phyloP scores from a whole-genome alignment of 1,284 basidiomycete genomes.

The Puccinia horiana region DNA sequence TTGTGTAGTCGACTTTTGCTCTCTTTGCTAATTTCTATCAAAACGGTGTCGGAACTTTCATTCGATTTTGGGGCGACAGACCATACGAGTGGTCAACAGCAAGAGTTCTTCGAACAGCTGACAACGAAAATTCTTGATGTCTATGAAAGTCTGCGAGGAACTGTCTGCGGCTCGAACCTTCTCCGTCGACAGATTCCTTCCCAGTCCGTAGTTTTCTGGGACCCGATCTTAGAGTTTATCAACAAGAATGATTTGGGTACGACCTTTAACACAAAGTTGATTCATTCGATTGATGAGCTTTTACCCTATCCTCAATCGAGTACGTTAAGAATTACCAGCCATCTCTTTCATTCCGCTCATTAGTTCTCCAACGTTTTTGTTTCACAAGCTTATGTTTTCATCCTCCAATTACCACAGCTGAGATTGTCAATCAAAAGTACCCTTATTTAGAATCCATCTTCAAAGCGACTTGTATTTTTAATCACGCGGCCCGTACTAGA shows the following conservation, averaged over 20 bases:
- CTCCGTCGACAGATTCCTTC: constrained; percentile 22
- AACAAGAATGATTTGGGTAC: constrained; percentile 37
- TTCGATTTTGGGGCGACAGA: not conserved
- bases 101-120: not conserved
- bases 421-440: constrained; percentile 46
- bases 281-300: constrained; percentile 45
- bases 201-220: constrained; percentile 32
- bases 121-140: constrained; percentile 18
- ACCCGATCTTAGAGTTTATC: constrained; percentile 44
- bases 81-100: not conserved
- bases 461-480: constrained; percentile 45
- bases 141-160: constrained; percentile 16
- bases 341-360: not conserved
- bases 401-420: constrained; percentile 2
- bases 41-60: constrained; percentile 22
- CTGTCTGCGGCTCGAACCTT: constrained; percentile 19
- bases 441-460: constrained; percentile 50
- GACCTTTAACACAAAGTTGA: constrained; percentile 42
- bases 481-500: constrained; percentile 38
- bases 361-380: not conserved
- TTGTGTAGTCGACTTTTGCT: constrained; percentile 43
- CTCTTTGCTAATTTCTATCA: constrained; percentile 42
- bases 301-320: constrained; percentile 39
- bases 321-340: not conserved
- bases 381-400: not conserved